phyloP scores from a whole-genome alignment of 192 early-diverging fungal genomes.

The Linnemannia zychae region DNA sequence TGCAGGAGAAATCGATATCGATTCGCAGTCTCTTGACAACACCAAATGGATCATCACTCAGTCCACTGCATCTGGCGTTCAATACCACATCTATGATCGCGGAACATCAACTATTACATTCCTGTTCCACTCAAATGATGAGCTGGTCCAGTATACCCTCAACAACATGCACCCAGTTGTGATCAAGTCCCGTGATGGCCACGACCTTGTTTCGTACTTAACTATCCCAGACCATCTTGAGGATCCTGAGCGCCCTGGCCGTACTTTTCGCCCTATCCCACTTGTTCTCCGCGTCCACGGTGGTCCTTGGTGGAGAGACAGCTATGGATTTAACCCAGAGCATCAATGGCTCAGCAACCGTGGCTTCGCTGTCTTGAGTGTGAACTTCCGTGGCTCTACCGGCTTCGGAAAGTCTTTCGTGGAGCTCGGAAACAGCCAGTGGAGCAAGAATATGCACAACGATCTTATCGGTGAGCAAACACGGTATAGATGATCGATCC shows the following conservation, averaged over 20 bases:
- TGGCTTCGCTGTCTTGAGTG: slow-evolving; percentile 55
- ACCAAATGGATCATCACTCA: slow-evolving; percentile 27
- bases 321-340: slow-evolving; percentile 32
- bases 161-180: slow-evolving; percentile 43
- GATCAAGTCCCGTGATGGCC: slow-evolving; percentile 51
- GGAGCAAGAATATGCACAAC: slow-evolving; percentile 56
- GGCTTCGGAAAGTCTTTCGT: slow-evolving; percentile 55
- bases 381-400: slow-evolving; percentile 52
- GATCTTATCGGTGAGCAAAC: slow-evolving; percentile 42
- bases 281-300: slow-evolving; percentile 53
- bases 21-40: slow-evolving; percentile 31
- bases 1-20: slow-evolving; percentile 13
- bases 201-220: slow-evolving; percentile 45
- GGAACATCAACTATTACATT: slow-evolving; percentile 7
- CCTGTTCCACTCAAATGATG: slow-evolving; percentile 12
- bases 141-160: slow-evolving; percentile 27
- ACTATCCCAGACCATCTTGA: slow-evolving; percentile 31
- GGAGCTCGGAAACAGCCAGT: slow-evolving; percentile 34
- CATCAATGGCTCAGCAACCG: slow-evolving; percentile 57
- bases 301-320: slow-evolving; percentile 55
- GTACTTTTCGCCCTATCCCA: slow-evolving; percentile 33
- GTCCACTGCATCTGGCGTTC: slow-evolving; percentile 10
- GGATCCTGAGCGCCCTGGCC: slow-evolving; percentile 24
- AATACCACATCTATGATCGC: slow-evolving; percentile 26
- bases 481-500: neutral